Evolutionary conservation across 805 yeast genomes (phyloP).

Genomic region (Babjeviella inositovora): DNA sequence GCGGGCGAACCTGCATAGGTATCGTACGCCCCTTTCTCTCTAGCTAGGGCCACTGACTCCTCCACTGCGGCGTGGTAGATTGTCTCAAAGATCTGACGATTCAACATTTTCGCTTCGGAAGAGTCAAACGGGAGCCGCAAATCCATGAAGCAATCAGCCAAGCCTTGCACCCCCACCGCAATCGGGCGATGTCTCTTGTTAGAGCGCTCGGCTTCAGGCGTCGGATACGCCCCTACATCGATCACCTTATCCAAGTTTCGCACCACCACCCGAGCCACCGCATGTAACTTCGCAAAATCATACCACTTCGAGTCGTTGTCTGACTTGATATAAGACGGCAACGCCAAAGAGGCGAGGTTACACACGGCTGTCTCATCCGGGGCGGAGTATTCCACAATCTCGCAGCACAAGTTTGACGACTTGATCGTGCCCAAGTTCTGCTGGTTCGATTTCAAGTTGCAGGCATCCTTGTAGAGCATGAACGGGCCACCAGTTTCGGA

Average conservation of each 20-base stretch:
- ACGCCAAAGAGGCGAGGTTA: conserved; percentile 81
- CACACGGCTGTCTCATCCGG: conserved; percentile 94
- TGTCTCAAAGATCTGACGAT: conserved; percentile 84
- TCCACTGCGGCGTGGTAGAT: conserved; percentile 90
- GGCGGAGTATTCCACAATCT: conserved; percentile 82
- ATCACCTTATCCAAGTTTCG: conserved; percentile 71
- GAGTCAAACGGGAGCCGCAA: conserved; percentile 82
- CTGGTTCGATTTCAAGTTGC: conserved; percentile 80
- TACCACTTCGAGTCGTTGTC: conserved; percentile 29
- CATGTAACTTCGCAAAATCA: conserved; percentile 63
- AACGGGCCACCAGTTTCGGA: conserved; percentile 95
- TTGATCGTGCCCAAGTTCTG: conserved; percentile 85
- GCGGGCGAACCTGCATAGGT: conserved; percentile 80
- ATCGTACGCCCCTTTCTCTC: conserved; percentile 50
- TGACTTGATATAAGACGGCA: conserved; percentile 57
- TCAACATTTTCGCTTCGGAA: conserved; percentile 55
- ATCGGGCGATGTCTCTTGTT: conserved; percentile 81
- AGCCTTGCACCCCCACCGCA: conserved; percentile 97
- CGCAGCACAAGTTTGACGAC: conserved; percentile 90
- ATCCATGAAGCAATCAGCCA: conserved; percentile 77
- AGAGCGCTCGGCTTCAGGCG: conserved; percentile 55
- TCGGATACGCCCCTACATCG: conserved; percentile 78
- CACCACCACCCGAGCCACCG: conserved; percentile 60
- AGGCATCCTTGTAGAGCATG: conserved; percentile 85
- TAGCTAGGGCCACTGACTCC: conserved; percentile 72